Evolutionary conservation across 2,329 filamentous ascomycete genomes (phyloP), one percentile per base, ranked within the genome.

Genomic region (Neurospora sp.): DNA sequence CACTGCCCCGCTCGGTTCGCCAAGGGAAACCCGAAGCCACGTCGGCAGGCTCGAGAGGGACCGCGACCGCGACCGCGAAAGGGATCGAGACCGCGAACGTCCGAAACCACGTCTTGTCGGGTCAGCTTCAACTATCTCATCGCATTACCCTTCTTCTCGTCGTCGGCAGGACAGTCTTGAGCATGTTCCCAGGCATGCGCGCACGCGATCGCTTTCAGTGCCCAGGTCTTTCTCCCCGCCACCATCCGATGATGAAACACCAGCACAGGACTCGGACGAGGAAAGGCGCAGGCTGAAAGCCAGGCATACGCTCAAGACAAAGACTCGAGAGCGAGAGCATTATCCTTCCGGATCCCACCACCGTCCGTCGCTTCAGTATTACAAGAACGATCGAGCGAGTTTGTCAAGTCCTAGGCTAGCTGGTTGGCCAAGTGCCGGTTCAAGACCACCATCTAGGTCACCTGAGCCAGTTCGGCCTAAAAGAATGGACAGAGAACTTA

Each of bases 321-420:
- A 62, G 52, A 62, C 52, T 1, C 13, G 52, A 52, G 43, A 52
- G 10, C 43, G 43, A 58, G 52, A 62, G 15, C 52, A 62, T 62
- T 62, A 62, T 36, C 52, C 52, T 8, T 62, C 52, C 0, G 52
- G 52, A 28, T 52, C 46, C 46, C 36, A 40, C 62, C 69, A 69
- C 36, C 52, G 69, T 28, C 39, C 68, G 23, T 67, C 33, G 2
- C 58, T 67, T 70, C 69, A 68, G 70, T 72, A 74, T 17, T 70
- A 72, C 62, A 68, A 71, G 39, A 69, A 71, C 11, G 68, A 71
- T 28, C 66, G 69, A 17, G 38, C 70, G 9, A 71, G 70, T 15
- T 23, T 71, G 66, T 72, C 71, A 6, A 67, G 58, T 46, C 68
- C 71, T 39, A 28, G 70, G 11, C 52, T 70, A 4, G 71, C 66